Base-by-base conservation (phyloP, 2,329 filamentous ascomycete genomes). In the Magnaporthiopsis incrustans region DNA sequence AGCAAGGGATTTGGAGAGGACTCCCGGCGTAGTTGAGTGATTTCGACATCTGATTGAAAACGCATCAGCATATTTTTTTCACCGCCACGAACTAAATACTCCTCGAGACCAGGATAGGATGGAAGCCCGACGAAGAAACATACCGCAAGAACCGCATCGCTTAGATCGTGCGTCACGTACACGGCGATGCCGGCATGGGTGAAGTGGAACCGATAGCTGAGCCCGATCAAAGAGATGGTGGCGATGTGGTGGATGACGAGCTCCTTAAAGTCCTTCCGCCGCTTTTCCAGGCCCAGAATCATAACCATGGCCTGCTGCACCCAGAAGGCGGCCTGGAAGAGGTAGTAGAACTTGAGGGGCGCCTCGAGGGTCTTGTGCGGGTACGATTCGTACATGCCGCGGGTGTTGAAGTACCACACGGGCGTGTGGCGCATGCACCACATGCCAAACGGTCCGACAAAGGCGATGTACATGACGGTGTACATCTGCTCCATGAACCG, bases 401-500 rank as follows among this genome's bases (percentile, higher is more conserved):
- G 80, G 1, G 86, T 89, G 71, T 89, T 86, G 78, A 91, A 91
- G 72, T 90, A 91, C 89, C 88, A 91, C 35, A 90, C 82, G 3
- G 88, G 82, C 38, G 87, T 87, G 65, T 81, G 79, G 63, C 79
- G 82, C 89, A 91, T 91, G 64, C 91, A 85, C 69, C 85, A 91
- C 64, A 91, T 67, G 8, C 89, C 89, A 64, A 84, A 84, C 0
- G 88, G 88, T 0, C 87, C 88, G 57, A 89, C 84, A 56, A 90
- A 72, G 1, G 74, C 81, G 72, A 90, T 90, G 77, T 92, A 91
- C 12, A 90, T 77, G 0, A 86, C 88, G 0, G 88, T 90, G 74
- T 91, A 92, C 67, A 84, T 83, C 74, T 92, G 89, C 73, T 92
- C 89, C 85, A 90, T 88, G 77, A 91, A 92, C 6, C 89, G 82